Evolutionary conservation across 2,329 filamentous ascomycete genomes (phyloP), one percentile per base, ranked within the genome.

Genomic region (Trichophyton simii): DNA sequence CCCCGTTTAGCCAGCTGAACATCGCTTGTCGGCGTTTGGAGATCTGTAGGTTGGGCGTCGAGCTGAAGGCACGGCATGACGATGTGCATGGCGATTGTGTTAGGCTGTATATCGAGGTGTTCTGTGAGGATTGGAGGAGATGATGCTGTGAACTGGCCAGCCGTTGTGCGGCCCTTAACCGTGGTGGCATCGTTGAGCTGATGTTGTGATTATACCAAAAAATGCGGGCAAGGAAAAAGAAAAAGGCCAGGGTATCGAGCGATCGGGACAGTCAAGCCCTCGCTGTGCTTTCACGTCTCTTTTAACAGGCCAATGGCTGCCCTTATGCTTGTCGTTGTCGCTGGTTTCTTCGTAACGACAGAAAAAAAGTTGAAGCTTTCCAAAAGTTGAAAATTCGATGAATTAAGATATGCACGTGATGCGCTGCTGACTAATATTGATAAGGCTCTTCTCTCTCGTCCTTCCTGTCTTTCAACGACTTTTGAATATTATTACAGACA

Each of bases 1-100:
- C 78, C 0, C 80, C 80, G 63, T 80, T 78, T 42, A 86, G 75
- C 83, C 83, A 86, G 64, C 38, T 5, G 42, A 59, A 61, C 60
- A 64, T 59, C 4, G 60, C 44, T 38, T 46, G 42, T 7, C 63
- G 63, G 48, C 80, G 76, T 65, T 75, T 75, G 50, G 81, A 84
- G 61, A 76, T 66, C 8, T 59, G 42, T 7, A 28, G 3, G 15
- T 52, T 18, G 11, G 62, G 55, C 15, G 60, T 42, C 31, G 62
- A 54, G 38, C 50, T 62, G 52, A 62, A 64, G 36, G 58, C 15
- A 50, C 62, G 62, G 11, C 64, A 65, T 8, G 66, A 61, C 38
- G 65, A 68, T n/a, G 41, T 7, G 34, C 69, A 68, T 57, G 50
- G 44, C n/a, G 7, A 34, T 54, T 31, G 59, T 58, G 55, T 41